Conservation (phyloP, 2,329 filamentous ascomycete species). For the Aureobasidium uvarum region DNA sequence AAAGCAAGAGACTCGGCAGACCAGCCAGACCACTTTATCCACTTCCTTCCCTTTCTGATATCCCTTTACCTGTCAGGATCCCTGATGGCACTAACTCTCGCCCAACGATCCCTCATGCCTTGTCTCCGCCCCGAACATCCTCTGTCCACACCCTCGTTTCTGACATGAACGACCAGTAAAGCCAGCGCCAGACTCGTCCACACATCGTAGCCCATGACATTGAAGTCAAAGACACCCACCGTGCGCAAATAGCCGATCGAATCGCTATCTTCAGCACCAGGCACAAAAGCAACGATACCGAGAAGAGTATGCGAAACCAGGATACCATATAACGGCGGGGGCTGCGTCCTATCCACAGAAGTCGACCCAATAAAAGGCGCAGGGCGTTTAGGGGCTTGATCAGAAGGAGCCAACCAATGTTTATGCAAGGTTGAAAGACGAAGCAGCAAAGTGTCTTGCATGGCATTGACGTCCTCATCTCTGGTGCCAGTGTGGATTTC, state of each 20-base stretch:
- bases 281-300: constrained; percentile 53
- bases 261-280: constrained; percentile 36
- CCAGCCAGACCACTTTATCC: not conserved
- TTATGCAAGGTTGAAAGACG: not conserved
- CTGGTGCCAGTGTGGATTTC: constrained; percentile 45
- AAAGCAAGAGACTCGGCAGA: not conserved
- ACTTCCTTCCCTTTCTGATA: not conserved
- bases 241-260: constrained; percentile 38
- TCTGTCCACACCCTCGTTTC: constrained; percentile 51
- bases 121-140: constrained; percentile 33
- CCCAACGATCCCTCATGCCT: not conserved
- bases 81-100: no score
- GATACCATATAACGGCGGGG: constrained; percentile 54
- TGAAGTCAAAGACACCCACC: constrained; percentile 56
- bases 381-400: constrained; percentile 28
- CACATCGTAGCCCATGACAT: constrained; percentile 54
- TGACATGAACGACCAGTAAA: constrained; percentile 54
- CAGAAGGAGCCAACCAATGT: constrained; percentile 26
- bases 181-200: constrained; percentile 61
- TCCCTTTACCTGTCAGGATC: not conserved
- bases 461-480: constrained; percentile 41
- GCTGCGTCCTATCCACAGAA: constrained; percentile 26
- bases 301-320: constrained; percentile 55
- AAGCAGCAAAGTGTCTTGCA: constrained; percentile 36
- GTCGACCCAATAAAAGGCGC: not conserved